Base-by-base conservation (phyloP, 73 alveolate species). In the Paramecium sexaurelia region DNA sequence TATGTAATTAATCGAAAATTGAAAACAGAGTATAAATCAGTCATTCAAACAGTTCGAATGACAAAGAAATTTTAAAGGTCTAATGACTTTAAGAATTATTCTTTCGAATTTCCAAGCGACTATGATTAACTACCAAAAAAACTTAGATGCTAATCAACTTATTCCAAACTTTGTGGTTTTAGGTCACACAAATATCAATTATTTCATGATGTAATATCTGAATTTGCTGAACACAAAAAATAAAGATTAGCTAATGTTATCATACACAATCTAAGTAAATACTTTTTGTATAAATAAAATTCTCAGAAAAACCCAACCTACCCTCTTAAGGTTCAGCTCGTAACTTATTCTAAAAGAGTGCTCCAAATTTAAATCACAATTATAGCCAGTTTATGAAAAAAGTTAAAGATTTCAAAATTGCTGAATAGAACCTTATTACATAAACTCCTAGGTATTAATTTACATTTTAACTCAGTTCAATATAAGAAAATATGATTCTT, bases 221-320 rank as follows among this genome's bases (percentile, higher is more conserved):
- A 71, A 71, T 71, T 33, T 33, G 57, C 86, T 13, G 56, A 35
- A 37, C 86, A 71, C 17, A 71, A 37, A 71, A 71, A 71, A 33
- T 7, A 71, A 33, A 29, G 86, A 33, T 35, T 71, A 9, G 86
- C 86, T n/a, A 71, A 71, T 37, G 56, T 71, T 6, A 71, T 71
- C 17, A 71, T 71, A 29, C 17, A 71, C 11, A 71, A 37, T 71
- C 43, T 71, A 71, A 71, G 86, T 71, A 71, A 29, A 13, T 3
- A 61, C 8, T 3, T 3, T 27, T 32, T 32, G 6, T n/a, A n/a
- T n/a, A 5, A 51, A 51, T n/a, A n/a, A 29, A 13, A 51, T 51
- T 7, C 5, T 6, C 43, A 61, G 83, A 61, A 61, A 61, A 61
- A 61, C n/a, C 41, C 2, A 61, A 26, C 5, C 51, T 61, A 29